Evolutionary conservation across 768 basidiomycete genomes (phyloP).

Genomic region (Boletellus ananas): DNA sequence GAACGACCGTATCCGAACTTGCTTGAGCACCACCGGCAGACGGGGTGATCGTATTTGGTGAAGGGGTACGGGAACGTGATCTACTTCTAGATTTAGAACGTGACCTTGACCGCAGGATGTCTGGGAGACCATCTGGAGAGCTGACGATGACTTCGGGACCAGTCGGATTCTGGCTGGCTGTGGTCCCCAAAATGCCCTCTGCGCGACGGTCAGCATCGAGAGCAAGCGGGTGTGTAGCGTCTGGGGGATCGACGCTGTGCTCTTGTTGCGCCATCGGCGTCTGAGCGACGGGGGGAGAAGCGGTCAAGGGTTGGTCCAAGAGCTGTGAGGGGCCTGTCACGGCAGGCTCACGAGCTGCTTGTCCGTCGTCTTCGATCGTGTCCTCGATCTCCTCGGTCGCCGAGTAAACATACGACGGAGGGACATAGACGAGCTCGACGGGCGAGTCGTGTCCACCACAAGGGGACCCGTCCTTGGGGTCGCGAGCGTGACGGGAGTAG

Average conservation of each 20-base stretch:
- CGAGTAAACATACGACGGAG: constrained; percentile 37
- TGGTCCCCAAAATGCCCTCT: constrained; percentile 19
- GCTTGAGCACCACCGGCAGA: constrained; percentile 12
- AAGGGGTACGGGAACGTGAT: constrained; percentile 45
- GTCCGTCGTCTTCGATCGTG: constrained; percentile 16
- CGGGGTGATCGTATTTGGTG: constrained; percentile 30
- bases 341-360: constrained; percentile 1
- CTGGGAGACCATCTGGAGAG: constrained; percentile 31
- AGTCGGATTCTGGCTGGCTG: constrained; percentile 4
- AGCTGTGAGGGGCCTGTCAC: constrained; percentile 9
- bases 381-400: constrained; percentile 16
- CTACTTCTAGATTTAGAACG: constrained; percentile 33
- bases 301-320: constrained; percentile 11
- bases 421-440: constrained; percentile 72
- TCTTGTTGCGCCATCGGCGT: constrained; percentile 3
- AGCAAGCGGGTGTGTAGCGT: constrained; percentile 11
- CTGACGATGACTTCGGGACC: constrained; percentile 35
- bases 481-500: constrained; percentile 5
- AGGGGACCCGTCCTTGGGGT: constrained; percentile 11
- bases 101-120: constrained; percentile 31
- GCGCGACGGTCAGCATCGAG: constrained; percentile 11
- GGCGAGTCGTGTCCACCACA: constrained; percentile 41
- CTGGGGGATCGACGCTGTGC: neutral
- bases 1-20: constrained; percentile 1
- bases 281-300: constrained; percentile 3